A percentile compares a stretch with the other conserved stretches of the same genome.
Evolutionary conservation across 495 filamentous ascomycete genomes (phyloP).

Genomic region (Penicillium alfredii): DNA sequence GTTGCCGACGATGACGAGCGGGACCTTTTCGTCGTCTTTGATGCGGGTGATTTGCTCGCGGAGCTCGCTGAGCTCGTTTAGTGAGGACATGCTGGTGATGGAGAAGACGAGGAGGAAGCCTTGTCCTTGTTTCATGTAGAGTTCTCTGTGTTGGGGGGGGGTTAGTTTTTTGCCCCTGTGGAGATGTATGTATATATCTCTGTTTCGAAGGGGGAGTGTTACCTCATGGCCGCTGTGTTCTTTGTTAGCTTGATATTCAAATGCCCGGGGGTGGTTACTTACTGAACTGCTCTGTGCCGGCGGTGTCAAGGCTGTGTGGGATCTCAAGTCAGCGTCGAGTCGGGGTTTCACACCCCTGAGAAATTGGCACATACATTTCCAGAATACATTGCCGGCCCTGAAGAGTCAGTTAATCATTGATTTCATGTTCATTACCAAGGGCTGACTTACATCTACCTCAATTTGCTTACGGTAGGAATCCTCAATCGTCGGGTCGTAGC

Average conservation of each 20-base stretch:
- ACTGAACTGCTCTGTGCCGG: slow-evolving; percentile 98
- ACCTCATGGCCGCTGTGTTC: slow-evolving; percentile 62
- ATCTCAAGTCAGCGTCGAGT: not conserved
- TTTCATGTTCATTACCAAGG: slow-evolving; percentile 10
- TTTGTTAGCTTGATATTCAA: slow-evolving; percentile 24
- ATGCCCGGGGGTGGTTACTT: too few relatives aligned
- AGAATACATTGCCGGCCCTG: slow-evolving; percentile 93
- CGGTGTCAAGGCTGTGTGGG: slow-evolving; percentile 76
- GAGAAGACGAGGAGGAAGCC: slow-evolving; percentile 97
- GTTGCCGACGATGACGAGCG: slow-evolving; percentile 95
- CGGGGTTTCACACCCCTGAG: not conserved
- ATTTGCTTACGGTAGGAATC: slow-evolving; percentile 95
- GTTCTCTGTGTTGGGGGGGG: slow-evolving; percentile 59
- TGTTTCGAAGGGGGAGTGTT: slow-evolving; percentile 24
- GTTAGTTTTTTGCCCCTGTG: too few relatives aligned
- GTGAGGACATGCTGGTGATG: slow-evolving; percentile 80
- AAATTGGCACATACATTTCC: slow-evolving; percentile 75
- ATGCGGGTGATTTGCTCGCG: slow-evolving; percentile 96
- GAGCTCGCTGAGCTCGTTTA: slow-evolving; percentile 80
- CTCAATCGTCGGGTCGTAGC: slow-evolving; percentile 97
- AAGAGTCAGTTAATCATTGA: slow-evolving; percentile 18
- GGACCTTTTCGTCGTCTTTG: slow-evolving; percentile 87
- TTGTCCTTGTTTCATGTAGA: slow-evolving; percentile 96
- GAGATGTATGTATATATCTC: slow-evolving; percentile 7
- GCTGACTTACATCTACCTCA: slow-evolving; percentile 76